Evolutionary conservation across 805 yeast genomes (phyloP).

Genomic region (Grigorovia jiainica): DNA sequence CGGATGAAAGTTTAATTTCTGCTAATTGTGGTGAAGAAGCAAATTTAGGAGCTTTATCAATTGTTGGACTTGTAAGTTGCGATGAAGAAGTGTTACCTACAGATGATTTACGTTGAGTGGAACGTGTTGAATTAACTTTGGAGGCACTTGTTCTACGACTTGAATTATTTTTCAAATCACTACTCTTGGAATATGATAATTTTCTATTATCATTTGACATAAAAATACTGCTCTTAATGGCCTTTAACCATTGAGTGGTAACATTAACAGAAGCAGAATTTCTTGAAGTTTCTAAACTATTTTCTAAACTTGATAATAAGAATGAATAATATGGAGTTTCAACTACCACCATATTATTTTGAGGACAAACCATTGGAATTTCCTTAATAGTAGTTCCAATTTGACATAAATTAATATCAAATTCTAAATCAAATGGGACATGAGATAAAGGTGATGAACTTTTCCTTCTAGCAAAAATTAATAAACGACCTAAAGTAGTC

Average conservation of each 20-base stretch:
- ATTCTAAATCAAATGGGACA: slow-evolving; percentile 35
- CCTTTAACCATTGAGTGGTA: slow-evolving; percentile 42
- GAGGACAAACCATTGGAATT: slow-evolving; percentile 36
- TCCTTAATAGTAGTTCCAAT: slow-evolving; percentile 51
- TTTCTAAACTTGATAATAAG: slow-evolving; percentile 15
- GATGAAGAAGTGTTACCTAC: background rate
- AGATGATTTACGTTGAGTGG: background rate
- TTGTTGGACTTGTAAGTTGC: slow-evolving; percentile 19
- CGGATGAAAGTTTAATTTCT: slow-evolving; percentile 3
- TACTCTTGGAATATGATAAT: background rate
- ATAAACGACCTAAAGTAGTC: slow-evolving; percentile 54
- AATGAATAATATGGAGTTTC: slow-evolving; percentile 46
- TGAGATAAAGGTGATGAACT: slow-evolving; percentile 26
- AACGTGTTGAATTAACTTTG: background rate
- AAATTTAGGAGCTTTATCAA: background rate
- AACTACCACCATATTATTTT: slow-evolving; percentile 40
- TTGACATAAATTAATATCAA: slow-evolving; percentile 47
- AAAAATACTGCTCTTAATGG: slow-evolving; percentile 40
- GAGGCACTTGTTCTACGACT: background rate
- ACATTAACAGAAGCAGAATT: slow-evolving; percentile 32
- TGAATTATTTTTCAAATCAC: background rate
- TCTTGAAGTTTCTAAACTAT: slow-evolving; percentile 41
- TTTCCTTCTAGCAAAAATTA: slow-evolving; percentile 39
- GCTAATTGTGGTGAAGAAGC: slow-evolving; percentile 5
- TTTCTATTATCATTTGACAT: slow-evolving; percentile 35